Base-by-base conservation (phyloP, 2,329 filamentous ascomycete species). In the Alternaria viburni region DNA sequence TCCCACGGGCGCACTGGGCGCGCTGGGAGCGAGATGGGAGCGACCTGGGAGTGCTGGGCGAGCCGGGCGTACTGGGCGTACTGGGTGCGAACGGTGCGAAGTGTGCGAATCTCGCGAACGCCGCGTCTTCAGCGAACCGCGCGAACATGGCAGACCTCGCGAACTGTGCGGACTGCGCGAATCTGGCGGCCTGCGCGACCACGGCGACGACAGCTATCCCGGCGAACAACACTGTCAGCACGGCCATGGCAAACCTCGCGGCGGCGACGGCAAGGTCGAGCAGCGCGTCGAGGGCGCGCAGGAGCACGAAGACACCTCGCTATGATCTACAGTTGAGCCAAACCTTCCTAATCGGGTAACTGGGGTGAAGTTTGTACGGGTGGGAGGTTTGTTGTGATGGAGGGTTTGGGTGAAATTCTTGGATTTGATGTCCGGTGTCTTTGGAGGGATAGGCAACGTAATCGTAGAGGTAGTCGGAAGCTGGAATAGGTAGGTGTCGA, bases 271-370 rank as follows among this genome's bases (percentile, higher is more conserved):
- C n/a, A 41, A 41, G 36, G 36, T 41, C 36, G 15, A 17, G 36
- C 15, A 41, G 36, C 0, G 36, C 36, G 36, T 17, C 9, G n/a
- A 41, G 8, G 36, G 36, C 36, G 36, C 36, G 36, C n/a, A 41
- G 36, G n/a, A 41, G 36, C 43, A 45, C 43, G 43, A 45, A 45
- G 17, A 45, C 17, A 19, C 17, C 17, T 17, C 1, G 28, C 28
- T 0, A 8, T 23, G 8, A 51, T 51, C 49, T 4, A 23, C 9
- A 11, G 0, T n/a, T 32, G 9, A 0, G 1, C 0, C 2, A 12
- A n/a, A 25, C 28, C 30, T 52, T 52, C 49, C 30, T 52, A 15
- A 52, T 52, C 4, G 19, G 49, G 43, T 19, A 45, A 4, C 8
- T 3, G 0, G 15, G 4, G 1, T 9, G 36, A 41, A 2, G 36